phyloP scores from a whole-genome alignment of 345 rosid genomes.

The Erodium maritimum region DNA sequence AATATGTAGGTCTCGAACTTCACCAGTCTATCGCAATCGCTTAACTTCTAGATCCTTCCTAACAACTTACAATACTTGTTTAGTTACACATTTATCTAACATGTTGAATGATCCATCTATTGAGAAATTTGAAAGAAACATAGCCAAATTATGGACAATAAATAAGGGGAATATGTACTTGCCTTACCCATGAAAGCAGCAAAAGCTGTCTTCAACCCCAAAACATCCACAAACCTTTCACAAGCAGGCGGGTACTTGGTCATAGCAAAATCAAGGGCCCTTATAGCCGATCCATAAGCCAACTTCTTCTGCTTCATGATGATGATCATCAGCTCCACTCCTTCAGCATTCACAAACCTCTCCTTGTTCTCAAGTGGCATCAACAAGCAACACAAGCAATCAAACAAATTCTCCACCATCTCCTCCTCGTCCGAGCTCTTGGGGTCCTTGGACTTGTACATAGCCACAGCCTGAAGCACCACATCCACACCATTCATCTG shows the following conservation, averaged over 20 bases:
- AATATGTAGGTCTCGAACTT: too few relatives aligned
- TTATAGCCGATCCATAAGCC: conserved; percentile 84
- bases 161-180: conserved; percentile 28
- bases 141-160: background rate
- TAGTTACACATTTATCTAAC: background rate
- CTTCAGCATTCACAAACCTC: conserved; percentile 90
- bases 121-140: background rate
- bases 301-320: conserved; percentile 97
- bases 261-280: conserved; percentile 93
- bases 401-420: conserved; percentile 91
- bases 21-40: background rate
- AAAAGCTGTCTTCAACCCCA: conserved; percentile 89
- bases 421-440: conserved; percentile 88
- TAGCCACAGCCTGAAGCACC: conserved; percentile 79
- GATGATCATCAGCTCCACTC: conserved; percentile 95
- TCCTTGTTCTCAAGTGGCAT: conserved; percentile 99
- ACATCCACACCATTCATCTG: conserved; percentile 97
- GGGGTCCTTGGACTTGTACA: conserved; percentile 89
- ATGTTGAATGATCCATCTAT: background rate
- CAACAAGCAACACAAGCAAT: conserved; percentile 75
- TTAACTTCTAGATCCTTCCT: background rate
- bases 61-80: background rate
- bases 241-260: conserved; percentile 94
- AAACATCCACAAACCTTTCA: conserved; percentile 89
- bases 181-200: conserved; percentile 99